Percentiles rank a stretch among this genome's conserved stretches.
These are phyloP conservation scores for Eucalyptus paniculata DNA, from an alignment of 345 rosid species.

Conservation along the genomic window DNA sequence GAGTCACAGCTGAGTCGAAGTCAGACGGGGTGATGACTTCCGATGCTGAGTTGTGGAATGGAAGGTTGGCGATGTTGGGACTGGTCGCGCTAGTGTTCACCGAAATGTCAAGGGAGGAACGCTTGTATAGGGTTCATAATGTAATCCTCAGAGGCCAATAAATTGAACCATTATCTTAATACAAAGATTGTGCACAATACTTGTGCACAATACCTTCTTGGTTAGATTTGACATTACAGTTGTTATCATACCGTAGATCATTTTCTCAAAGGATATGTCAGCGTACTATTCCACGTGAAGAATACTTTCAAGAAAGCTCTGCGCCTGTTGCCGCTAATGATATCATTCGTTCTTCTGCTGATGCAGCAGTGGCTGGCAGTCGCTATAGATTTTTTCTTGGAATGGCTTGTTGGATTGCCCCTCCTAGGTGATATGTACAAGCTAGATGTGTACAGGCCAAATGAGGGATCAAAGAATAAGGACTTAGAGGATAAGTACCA, in stretches of 20 bases:
- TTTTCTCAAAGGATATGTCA: neutral
- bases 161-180: neutral
- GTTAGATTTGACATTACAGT: neutral
- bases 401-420: too few species aligned
- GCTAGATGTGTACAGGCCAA: too few species aligned
- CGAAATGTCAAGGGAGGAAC: slow-evolving; percentile 56
- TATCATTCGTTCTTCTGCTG: too few species aligned
- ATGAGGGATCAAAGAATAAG: too few species aligned
- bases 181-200: neutral
- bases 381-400: too few species aligned
- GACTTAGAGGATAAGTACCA: too few species aligned
- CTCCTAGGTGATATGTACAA: too few species aligned
- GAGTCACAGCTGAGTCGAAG: slow-evolving; percentile 41
- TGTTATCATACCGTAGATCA: neutral
- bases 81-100: slow-evolving; percentile 67
- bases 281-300: neutral
- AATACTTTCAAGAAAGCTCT: neutral
- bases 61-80: slow-evolving; percentile 78
- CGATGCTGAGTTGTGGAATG: slow-evolving; percentile 79
- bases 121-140: slow-evolving; percentile 10
- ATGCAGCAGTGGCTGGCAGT: too few species aligned
- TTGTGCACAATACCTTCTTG: neutral
- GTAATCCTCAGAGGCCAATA: neutral
- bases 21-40: slow-evolving; percentile 62
- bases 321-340: too few species aligned